Base-by-base conservation (phyloP, 2,329 filamentous ascomycete genomes). In the Daldinia sp. region DNA sequence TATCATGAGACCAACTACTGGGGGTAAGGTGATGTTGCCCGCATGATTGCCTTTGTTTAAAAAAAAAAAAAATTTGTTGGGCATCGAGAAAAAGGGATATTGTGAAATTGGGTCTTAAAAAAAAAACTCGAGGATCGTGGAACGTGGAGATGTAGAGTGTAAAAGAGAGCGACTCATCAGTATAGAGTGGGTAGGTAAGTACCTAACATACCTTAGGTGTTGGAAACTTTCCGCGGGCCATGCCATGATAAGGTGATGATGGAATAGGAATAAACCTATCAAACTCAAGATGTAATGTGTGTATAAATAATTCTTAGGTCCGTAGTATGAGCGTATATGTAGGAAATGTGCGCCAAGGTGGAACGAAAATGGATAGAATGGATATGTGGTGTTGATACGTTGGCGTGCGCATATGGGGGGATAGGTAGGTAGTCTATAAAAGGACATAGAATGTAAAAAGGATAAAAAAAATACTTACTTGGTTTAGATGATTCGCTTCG, bases 391-490 rank as follows among this genome's bases (percentile, higher is more conserved):
- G n/a, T 43, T 25, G 25, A 48, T 48, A 48, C 17, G 45, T 48
- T 19, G 25, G 27, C 30, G 45, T 48, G 30, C 19, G 11, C 5
- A 27, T 27, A 27, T 15, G 23, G 1, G 37, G n/a, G n/a, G n/a
- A n/a, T n/a, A n/a, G n/a, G n/a, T n/a, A n/a, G n/a, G n/a, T n/a
- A n/a, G n/a, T n/a, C n/a, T n/a, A n/a, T n/a, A n/a, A n/a, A n/a
- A n/a, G n/a, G n/a, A n/a, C 32, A 25, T 25, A 37, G 11, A 25
- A 37, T n/a, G 23, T 23, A 60, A 23, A 17, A 57, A 27, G 3
- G n/a, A 21, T 13, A 34, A 57, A 43, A 23, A 51, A 48, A 25
- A 41, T 25, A 49, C 60, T 41, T 45, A 49, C 58, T 45, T 64
- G 21, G 50, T 39, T 50, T 50, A 17, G 23, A 15, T 15, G 13